phyloP scores from a whole-genome alignment of 331 rosid genomes.

The Saraca asoca region DNA sequence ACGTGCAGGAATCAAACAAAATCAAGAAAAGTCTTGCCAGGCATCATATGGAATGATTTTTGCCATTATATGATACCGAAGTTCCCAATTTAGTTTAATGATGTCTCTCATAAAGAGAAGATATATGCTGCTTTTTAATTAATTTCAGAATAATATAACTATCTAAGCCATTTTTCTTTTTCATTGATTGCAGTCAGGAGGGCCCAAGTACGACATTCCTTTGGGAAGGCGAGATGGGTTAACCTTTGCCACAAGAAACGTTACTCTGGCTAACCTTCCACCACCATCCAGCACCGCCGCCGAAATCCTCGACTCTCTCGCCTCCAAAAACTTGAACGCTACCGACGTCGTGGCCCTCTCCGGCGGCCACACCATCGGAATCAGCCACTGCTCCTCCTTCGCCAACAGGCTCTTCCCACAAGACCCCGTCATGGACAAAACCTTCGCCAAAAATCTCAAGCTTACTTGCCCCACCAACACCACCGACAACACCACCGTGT shows the following conservation, averaged over 20 bases:
- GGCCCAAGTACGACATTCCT: conserved; percentile 57
- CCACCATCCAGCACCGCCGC: conserved; percentile 41
- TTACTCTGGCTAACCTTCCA: conserved; percentile 44
- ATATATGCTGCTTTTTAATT: no score
- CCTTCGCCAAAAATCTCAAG: conserved; percentile 51
- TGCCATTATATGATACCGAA: no score
- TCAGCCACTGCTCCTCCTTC: conserved; percentile 58
- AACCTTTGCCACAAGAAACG: conserved; percentile 43
- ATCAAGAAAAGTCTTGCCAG: no score
- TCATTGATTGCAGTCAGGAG: conserved; percentile 52
- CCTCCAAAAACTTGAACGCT: conserved; percentile 52
- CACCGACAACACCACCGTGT: conserved; percentile 47
- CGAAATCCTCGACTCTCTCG: conserved; percentile 37
- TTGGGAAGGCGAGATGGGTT: conserved; percentile 63
- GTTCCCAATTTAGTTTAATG: no score
- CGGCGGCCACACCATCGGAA: conserved; percentile 70
- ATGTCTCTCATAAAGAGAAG: no score
- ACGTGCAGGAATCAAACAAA: no score
- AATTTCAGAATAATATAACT: no score
- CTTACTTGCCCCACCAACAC: conserved; percentile 25
- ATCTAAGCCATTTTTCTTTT: no score
- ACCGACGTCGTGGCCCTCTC: conserved; percentile 68
- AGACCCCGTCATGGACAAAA: conserved; percentile 61
- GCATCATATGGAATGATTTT: no score
- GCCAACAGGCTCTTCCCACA: conserved; percentile 56